Conservation (phyloP, 805 yeast genomes). For the Lachancea thermotolerans region DNA sequence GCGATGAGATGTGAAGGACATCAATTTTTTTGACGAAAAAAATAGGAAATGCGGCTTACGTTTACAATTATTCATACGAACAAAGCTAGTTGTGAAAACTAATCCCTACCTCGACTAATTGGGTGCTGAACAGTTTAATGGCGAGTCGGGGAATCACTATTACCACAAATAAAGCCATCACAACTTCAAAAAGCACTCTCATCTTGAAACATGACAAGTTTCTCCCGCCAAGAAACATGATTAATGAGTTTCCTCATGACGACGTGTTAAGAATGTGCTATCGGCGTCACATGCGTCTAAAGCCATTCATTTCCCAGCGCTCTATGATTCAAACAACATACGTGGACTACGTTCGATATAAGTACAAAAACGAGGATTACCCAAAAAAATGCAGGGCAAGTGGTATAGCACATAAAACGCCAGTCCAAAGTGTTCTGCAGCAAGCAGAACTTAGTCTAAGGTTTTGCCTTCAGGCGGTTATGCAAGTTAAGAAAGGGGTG, state of each 20-base stretch:
- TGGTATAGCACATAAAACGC: conserved; percentile 1
- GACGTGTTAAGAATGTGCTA: conserved; percentile 12
- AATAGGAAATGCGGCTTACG: neutral
- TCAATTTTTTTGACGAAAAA: neutral
- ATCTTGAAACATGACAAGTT: conserved; percentile 13
- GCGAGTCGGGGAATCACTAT: conserved; percentile 5
- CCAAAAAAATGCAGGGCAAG: conserved; percentile 16
- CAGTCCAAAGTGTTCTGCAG: neutral
- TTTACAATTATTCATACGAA: too few relatives aligned
- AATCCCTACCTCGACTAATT: neutral
- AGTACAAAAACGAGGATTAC: conserved; percentile 26
- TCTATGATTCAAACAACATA: conserved; percentile 23
- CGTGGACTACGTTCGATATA: conserved; percentile 23
- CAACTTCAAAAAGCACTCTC: conserved; percentile 14
- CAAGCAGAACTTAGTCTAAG: conserved; percentile 17
- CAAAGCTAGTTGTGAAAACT: too few relatives aligned
- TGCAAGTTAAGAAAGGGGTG: conserved; percentile 9
- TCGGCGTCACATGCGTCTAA: conserved; percentile 24
- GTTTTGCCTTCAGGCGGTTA: conserved; percentile 21
- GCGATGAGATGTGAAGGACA: conserved; percentile 1
- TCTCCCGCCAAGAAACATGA: conserved; percentile 6
- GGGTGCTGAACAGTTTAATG: conserved; percentile 1
- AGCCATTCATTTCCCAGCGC: conserved; percentile 24
- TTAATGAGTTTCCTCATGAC: conserved; percentile 4
- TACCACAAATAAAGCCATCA: conserved; percentile 18